Percentiles rank a stretch among this genome's conserved stretches.
phyloP scores from a whole-genome alignment of 352 stramenopile species.

The Globisporangium splendens region DNA sequence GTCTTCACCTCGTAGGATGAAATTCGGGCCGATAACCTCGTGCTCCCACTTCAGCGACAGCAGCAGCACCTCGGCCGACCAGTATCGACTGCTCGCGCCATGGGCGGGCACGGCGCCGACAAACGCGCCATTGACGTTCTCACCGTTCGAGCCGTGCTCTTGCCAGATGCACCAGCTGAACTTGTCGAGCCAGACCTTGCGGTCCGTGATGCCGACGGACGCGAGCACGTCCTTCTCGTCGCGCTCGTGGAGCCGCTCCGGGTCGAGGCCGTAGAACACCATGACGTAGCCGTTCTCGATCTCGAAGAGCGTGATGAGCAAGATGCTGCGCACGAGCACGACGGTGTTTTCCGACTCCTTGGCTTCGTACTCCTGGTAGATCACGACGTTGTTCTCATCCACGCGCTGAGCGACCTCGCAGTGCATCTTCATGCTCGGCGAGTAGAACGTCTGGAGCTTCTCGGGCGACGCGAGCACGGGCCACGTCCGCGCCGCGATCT shows the following conservation, averaged over 20 bases:
- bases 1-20: conserved; percentile 10
- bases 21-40: conserved; percentile 11
- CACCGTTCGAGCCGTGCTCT: conserved; percentile 6
- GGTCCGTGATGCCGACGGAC: conserved; percentile 17
- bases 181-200: conserved; percentile 19
- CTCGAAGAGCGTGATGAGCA: conserved; percentile 36
- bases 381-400: conserved; percentile 31
- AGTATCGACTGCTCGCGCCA: conserved; percentile 16
- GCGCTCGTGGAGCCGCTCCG: conserved; percentile 14
- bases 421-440: conserved; percentile 29
- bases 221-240: conserved; percentile 19
- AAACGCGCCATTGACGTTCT: conserved; percentile 16
- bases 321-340: conserved; percentile 22
- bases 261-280: conserved; percentile 35
- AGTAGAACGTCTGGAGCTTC: conserved; percentile 25
- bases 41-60: conserved; percentile 18
- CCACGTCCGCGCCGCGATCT: conserved; percentile 22
- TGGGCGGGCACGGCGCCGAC: conserved; percentile 19
- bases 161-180: conserved; percentile 27
- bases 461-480: conserved; percentile 17
- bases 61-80: conserved; percentile 26
- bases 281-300: conserved; percentile 29
- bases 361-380: conserved; percentile 34
- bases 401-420: conserved; percentile 27
- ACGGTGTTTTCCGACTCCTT: conserved; percentile 18